Conservation (phyloP, 2,329 filamentous ascomycete species). For the Ophiostoma quercus region DNA sequence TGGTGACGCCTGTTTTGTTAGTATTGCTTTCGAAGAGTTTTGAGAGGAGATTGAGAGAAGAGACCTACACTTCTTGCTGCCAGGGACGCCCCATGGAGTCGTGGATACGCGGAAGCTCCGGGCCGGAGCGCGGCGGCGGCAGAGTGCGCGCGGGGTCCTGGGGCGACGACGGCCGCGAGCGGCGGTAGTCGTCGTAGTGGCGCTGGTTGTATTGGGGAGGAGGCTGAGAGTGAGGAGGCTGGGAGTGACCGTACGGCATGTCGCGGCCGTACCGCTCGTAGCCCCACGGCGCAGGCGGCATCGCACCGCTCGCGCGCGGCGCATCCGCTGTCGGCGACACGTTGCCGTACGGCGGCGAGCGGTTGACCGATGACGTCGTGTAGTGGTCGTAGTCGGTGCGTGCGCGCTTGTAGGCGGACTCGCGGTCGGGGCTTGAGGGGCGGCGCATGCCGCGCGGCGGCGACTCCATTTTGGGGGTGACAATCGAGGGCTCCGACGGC, state of each 20-base stretch:
- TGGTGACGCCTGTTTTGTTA: not conserved
- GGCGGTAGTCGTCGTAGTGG: conserved; percentile 18
- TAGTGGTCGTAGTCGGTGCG: conserved; percentile 46
- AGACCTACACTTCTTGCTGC: conserved; percentile 32
- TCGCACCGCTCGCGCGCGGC: conserved; percentile 17
- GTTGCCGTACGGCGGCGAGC: conserved; percentile 25
- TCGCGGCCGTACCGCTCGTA: not conserved
- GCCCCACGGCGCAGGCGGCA: conserved; percentile 27
- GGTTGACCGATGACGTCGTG: conserved; percentile 29
- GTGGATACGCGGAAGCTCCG: conserved; percentile 44
- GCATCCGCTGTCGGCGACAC: conserved; percentile 23
- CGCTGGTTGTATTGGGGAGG: not conserved
- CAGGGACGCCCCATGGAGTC: conserved; percentile 46
- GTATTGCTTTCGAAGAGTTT: not conserved
- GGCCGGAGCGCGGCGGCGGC: conserved; percentile 25
- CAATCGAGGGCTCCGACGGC: conserved; percentile 40
- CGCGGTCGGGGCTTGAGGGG: conserved; percentile 32
- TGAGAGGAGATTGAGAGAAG: no score
- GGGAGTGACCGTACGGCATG: not conserved
- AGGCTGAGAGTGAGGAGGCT: conserved; percentile 6
- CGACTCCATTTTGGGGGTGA: conserved; percentile 35
- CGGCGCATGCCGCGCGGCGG: conserved; percentile 29
- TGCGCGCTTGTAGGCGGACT: conserved; percentile 43
- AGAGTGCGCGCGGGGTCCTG: conserved; percentile 21
- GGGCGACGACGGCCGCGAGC: conserved; percentile 26